Evolutionary conservation across 805 yeast species (phyloP).

Genomic region (Candida sanyiensis): DNA sequence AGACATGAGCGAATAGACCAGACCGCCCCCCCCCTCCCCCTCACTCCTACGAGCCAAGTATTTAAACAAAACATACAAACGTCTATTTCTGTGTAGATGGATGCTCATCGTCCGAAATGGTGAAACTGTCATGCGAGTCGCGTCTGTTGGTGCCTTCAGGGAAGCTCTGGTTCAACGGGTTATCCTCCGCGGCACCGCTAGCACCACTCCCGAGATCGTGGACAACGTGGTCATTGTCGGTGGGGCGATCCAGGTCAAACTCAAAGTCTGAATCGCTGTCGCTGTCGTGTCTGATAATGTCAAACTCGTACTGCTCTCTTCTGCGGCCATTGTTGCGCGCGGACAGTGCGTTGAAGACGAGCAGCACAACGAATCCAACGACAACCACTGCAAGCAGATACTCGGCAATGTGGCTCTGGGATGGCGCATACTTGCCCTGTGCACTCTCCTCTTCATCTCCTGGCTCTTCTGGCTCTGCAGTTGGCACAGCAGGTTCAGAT

Average conservation of each 20-base stretch:
- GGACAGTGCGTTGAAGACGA: slow-evolving; percentile 39
- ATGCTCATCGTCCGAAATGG: slow-evolving; percentile 20
- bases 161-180: slow-evolving; percentile 11
- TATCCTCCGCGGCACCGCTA: slow-evolving; percentile 1
- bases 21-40: too few species aligned
- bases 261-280: slow-evolving; percentile 74
- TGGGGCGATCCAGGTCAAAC: slow-evolving; percentile 6
- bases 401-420: slow-evolving; percentile 46
- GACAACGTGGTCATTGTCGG: slow-evolving; percentile 26
- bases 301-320: slow-evolving; percentile 31
- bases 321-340: slow-evolving; percentile 38
- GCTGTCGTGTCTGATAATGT: slow-evolving; percentile 43
- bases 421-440: slow-evolving; percentile 33
- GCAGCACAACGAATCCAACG: slow-evolving; percentile 47
- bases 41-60: too few species aligned
- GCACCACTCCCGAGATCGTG: neutral
- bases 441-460: slow-evolving; percentile 32
- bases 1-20: slow-evolving; percentile 10
- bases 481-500: neutral
- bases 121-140: slow-evolving; percentile 18
- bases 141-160: slow-evolving; percentile 8
- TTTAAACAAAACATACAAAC: neutral
- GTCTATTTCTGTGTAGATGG: slow-evolving; percentile 3
- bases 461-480: slow-evolving; percentile 10
- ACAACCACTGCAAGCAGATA: slow-evolving; percentile 56